These are phyloP conservation scores for Triangularia verruculosa DNA, from an alignment of 2,329 filamentous ascomycete genomes.

Conservation along the genomic window DNA sequence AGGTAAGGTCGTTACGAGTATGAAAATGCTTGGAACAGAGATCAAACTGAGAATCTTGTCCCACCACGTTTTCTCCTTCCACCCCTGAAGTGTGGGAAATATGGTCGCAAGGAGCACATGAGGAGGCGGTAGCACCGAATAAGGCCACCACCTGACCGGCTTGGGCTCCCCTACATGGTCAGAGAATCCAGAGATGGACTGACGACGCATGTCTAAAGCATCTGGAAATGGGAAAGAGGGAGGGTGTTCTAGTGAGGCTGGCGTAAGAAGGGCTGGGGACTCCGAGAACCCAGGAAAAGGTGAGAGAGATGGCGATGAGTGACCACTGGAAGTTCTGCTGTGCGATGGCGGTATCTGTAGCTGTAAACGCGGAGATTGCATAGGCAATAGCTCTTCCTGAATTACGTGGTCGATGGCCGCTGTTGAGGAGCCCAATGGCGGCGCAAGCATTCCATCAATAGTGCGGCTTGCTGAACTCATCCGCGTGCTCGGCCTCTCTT, in stretches of 20 bases:
- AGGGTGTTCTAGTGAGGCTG: slow-evolving; percentile 32
- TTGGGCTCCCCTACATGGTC: slow-evolving; percentile 38
- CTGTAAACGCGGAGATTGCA: slow-evolving; percentile 31
- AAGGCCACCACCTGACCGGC: slow-evolving; percentile 77
- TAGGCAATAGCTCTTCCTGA: slow-evolving; percentile 8
- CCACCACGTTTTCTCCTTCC: slow-evolving; percentile 78
- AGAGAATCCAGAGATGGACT: slow-evolving; percentile 42
- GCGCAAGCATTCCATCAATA: slow-evolving; percentile 27
- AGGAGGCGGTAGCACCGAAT: slow-evolving; percentile 68
- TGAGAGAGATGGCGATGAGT: slow-evolving; percentile 48
- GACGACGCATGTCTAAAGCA: slow-evolving; percentile 46
- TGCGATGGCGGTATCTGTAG: slow-evolving; percentile 47
- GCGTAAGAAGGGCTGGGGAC: slow-evolving; percentile 46
- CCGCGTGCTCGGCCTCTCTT: neutral
- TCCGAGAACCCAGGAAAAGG: slow-evolving; percentile 71
- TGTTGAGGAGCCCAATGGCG: slow-evolving; percentile 17
- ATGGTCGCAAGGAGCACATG: slow-evolving; percentile 68
- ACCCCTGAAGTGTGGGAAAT: slow-evolving; percentile 83
- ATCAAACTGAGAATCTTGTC: slow-evolving; percentile 78
- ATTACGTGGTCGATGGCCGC: neutral
- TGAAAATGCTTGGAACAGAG: slow-evolving; percentile 84
- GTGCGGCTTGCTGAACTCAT: slow-evolving; percentile 20
- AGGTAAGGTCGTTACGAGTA: slow-evolving; percentile 85
- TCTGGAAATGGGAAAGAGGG: slow-evolving; percentile 56
- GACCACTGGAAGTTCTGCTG: slow-evolving; percentile 41